Evolutionary conservation across 208 protist species (phyloP), one percentile per base, ranked within the genome.

Genomic region (Lotmaria passim): DNA sequence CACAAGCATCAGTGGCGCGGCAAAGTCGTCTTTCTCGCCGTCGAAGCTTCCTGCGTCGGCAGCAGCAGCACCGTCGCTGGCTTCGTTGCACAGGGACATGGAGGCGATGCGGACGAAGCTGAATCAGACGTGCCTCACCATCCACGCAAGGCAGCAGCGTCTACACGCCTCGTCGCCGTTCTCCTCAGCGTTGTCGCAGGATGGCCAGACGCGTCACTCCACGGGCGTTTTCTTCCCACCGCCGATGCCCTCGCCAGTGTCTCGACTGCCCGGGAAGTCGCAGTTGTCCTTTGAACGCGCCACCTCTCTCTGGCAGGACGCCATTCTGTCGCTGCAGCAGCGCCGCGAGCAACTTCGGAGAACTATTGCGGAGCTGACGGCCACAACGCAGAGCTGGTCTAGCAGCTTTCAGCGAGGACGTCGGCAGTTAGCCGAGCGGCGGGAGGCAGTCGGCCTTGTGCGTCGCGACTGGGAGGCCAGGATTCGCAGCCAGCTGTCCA

Each of bases 401-500:
- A 26, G 23, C 3, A 14, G 23, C n/a, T n/a, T 75, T 17, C 61
- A 75, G 34, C 69, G 47, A 3, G 46, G 57, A 6, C 71, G 64
- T 14, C 39, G 39, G 0, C 47, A 58, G 17, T 28, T 66, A 0
- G 33, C n/a, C 2, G 43, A 60, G 56, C 63, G 66, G 28, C 71
- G 50, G 6, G 63, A 70, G 4, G 8, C 15, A 7, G 57, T 60
- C 34, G 53, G 34, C 19, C 19, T 24, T 0, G 26, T 71, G 48
- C 56, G 71, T 2, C 28, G 33, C 1, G 62, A 64, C 7, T 77
- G 71, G 71, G 71, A 77, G 48, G 33, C 47, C 31, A 23, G 28
- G 7, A 28, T 67, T 28, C 71, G 71, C 5, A 7, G 39, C 19
- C 47, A 77, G 48, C 63, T 77, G 38, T 68, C 71, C n/a, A 34